Conservation (phyloP, 148 eudicot genomes). For the Drosera capensis region DNA sequence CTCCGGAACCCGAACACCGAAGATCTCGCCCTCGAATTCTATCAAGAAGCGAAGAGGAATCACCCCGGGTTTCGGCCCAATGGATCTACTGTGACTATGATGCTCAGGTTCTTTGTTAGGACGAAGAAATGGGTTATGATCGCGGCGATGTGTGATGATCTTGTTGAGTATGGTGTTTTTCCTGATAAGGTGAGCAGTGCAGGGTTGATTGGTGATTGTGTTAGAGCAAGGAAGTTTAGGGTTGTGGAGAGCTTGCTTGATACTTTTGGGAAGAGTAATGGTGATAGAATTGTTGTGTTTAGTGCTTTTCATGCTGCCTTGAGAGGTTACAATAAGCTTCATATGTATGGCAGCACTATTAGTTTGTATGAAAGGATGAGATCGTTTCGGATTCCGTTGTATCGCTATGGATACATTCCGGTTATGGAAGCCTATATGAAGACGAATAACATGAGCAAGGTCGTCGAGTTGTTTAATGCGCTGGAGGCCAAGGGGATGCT, state of each 20-base stretch:
- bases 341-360: slow-evolving; percentile 62
- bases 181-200: slow-evolving; percentile 39
- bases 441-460: slow-evolving; percentile 24
- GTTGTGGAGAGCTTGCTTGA: slow-evolving; percentile 33
- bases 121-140: slow-evolving; percentile 42
- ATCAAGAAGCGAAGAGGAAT: slow-evolving; percentile 33
- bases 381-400: slow-evolving; percentile 20
- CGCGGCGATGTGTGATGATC: slow-evolving; percentile 26
- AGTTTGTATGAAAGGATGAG: slow-evolving; percentile 27
- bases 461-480: slow-evolving; percentile 40
- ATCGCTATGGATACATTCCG: slow-evolving; percentile 30
- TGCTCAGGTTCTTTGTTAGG: slow-evolving; percentile 37
- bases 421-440: slow-evolving; percentile 71
- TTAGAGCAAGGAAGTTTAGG: slow-evolving; percentile 49
- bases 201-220: slow-evolving; percentile 36
- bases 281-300: slow-evolving; percentile 17
- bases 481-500: slow-evolving; percentile 17
- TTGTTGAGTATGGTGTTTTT: slow-evolving; percentile 17
- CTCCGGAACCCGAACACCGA: slow-evolving; percentile 28
- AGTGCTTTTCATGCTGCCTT: slow-evolving; percentile 38
- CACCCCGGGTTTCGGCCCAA: slow-evolving; percentile 32
- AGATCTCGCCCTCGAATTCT: slow-evolving; percentile 35
- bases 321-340: slow-evolving; percentile 71
- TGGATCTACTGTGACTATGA: slow-evolving; percentile 23
- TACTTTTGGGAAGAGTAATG: slow-evolving; percentile 9